These are phyloP conservation scores for Plasmodium gonderi DNA, from an alignment of 169 alveolate genomes.

Conservation along the genomic window DNA sequence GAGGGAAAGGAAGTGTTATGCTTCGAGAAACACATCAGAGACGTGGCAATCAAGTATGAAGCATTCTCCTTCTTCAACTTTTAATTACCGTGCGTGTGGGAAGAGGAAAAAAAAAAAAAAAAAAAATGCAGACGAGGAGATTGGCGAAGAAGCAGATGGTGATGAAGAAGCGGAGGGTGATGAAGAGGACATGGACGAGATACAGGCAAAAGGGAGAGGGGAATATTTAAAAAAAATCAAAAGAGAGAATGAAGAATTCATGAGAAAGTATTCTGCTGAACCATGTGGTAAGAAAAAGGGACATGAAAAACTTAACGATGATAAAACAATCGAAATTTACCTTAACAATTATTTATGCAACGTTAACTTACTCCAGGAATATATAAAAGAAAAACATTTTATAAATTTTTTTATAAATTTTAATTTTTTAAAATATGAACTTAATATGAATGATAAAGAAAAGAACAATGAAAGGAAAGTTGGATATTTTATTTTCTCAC, in stretches of 20 bases:
- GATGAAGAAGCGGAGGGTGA: too few relatives aligned
- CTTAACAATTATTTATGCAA: slow-evolving; percentile 11
- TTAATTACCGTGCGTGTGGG: background rate
- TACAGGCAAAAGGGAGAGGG: background rate
- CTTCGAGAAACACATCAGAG: background rate
- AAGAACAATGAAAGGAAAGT: slow-evolving; percentile 9
- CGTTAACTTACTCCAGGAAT: background rate
- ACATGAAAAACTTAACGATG: background rate
- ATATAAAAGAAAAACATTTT: slow-evolving; percentile 1
- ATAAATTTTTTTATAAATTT: slow-evolving; percentile 32
- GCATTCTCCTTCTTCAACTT: background rate
- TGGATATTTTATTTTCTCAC: slow-evolving; percentile 17
- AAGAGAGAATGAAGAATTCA: slow-evolving; percentile 14
- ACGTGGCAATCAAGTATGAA: background rate
- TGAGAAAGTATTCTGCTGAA: background rate
- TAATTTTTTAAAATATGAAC: slow-evolving; percentile 9
- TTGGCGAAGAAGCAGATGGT: too few relatives aligned
- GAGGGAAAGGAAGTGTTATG: background rate
- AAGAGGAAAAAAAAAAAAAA: background rate
- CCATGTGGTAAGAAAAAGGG: background rate
- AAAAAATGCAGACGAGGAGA: background rate
- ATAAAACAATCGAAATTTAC: slow-evolving; percentile 22
- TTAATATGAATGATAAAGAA: slow-evolving; percentile 31
- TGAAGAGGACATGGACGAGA: too few relatives aligned
- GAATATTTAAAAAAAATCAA: slow-evolving; percentile 22